Evolutionary conservation across 176 grass and related monocot species (phyloP), one percentile per base, ranked within the genome.

Genomic region (Carex littledalei): DNA sequence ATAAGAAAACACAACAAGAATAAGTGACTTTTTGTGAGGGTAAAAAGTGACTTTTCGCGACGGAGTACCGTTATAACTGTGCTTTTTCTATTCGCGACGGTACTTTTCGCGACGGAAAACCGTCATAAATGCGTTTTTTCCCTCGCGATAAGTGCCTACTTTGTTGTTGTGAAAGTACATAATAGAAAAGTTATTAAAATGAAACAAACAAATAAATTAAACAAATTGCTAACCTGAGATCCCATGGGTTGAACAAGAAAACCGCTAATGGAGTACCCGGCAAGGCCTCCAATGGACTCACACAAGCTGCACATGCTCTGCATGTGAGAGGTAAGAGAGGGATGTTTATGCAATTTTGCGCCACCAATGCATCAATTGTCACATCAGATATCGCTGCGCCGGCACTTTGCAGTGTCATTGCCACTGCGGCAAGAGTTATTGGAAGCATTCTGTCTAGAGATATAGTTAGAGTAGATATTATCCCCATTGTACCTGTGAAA

Each of bases 221-320:
- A 53, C 2, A 76, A 13, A 58, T n/a, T 74, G 20, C 64, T 85
- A 62, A 94, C 91, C 89, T 93, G 86, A 20, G 92, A 88, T 24
- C 92, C 91, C 76, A 98, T 89, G 53, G 79, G 79, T 64, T 94
- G 91, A 57, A 98, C 86, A 90, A 98, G 93, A 86, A 98, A 26
- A 39, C 92, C 95, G 22, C 95, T 94, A 1, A 98, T 80, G 63
- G 91, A 92, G 86, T 89, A 98, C 35, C 95, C 95, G 3, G 93
- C 15, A 85, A 98, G 71, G 43, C 91, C 80, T 6, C 95, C 95
- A 26, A 98, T 49, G 3, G 95, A 98, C 52, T 88, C 89, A 86
- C 91, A 90, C 16, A 93, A 88, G 66, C 88, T 91, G 62, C 92
- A 98, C 63, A 98, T 22, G 86, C 92, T 94, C 52, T 89, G 89